Base-by-base conservation (phyloP, 2,329 filamentous ascomycete genomes). In the Ceratocystiopsis minuta region DNA sequence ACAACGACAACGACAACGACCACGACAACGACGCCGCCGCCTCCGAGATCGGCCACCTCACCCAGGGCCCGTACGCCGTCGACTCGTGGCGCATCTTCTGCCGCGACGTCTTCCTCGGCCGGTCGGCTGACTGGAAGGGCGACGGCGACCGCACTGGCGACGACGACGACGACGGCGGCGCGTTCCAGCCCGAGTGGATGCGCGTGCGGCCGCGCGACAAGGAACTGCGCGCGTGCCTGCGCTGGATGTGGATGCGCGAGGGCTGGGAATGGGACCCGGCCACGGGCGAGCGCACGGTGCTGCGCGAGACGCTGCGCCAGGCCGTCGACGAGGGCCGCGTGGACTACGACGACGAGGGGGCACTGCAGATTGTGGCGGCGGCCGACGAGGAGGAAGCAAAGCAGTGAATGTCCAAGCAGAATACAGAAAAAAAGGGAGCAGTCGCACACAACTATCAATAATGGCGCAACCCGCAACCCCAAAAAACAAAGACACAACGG, bases 51-150 rank as follows among this genome's bases (percentile, higher is more conserved):
- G 85, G 80, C 0, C 83, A 93, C 56, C 63, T 95, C 44, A 86
- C 84, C 0, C 77, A 83, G 42, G 83, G 86, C 15, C 67, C 75
- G 2, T 95, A 95, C 57, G 81, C 84, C 0, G 65, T 88, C 39
- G 87, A 95, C 57, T 87, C 80, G 53, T 95, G 85, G 82, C 75
- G 87, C 3, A 94, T 95, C 48, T 95, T 95, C 58, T 94, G 85
- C 55, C 74, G 87, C 2, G 87, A 95, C 55, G 65, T 69, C 31
- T 57, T 93, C 18, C 70, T 86, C 9, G 78, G 75, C 0, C 57
- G 76, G 16, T 74, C 78, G 2, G 55, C 60, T 11, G 72, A 78
- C 48, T 84, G 78, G 72, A 77, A 75, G 51, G 80, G 80, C 1
- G 63, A 59, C 51, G 16, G 34, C 32, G 54, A 70, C 50, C 48